phyloP scores from a whole-genome alignment of 2,329 filamentous ascomycete species.

The Colletotrichum filicis region DNA sequence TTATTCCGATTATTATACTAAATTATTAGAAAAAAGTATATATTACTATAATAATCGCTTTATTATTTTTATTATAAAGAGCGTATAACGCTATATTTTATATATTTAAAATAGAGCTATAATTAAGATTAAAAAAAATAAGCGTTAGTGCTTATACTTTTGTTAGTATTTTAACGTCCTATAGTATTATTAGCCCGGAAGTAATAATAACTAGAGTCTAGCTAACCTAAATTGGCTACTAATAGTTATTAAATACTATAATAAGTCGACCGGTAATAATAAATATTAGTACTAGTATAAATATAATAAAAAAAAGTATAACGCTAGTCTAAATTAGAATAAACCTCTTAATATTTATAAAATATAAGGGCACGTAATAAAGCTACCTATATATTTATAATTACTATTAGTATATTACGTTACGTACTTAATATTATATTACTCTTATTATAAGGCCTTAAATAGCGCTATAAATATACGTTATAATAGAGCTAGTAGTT shows the following conservation, averaged over 20 bases:
- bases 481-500: neutral
- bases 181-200: constrained; percentile 32
- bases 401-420: neutral
- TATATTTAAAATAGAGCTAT: constrained; percentile 33
- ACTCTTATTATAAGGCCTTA: neutral
- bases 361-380: constrained; percentile 37
- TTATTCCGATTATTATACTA: constrained; percentile 26
- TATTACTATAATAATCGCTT: neutral
- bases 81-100: constrained; percentile 33
- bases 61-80: neutral
- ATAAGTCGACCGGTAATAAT: constrained; percentile 36
- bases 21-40: constrained; percentile 32
- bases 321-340: constrained; percentile 31
- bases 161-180: constrained; percentile 1
- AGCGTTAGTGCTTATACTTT: constrained; percentile 26
- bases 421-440: neutral
- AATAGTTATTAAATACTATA: constrained; percentile 34
- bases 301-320: constrained; percentile 33
- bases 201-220: constrained; percentile 26
- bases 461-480: neutral
- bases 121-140: constrained; percentile 25
- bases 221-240: constrained; percentile 32
- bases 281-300: constrained; percentile 27
- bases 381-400: constrained; percentile 23
- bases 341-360: constrained; percentile 36